A percentile compares a stretch with the other conserved stretches of the same genome.
Evolutionary conservation across 257 asterid genomes (phyloP).

Genomic region (Lithospermum erythrorhizon): DNA sequence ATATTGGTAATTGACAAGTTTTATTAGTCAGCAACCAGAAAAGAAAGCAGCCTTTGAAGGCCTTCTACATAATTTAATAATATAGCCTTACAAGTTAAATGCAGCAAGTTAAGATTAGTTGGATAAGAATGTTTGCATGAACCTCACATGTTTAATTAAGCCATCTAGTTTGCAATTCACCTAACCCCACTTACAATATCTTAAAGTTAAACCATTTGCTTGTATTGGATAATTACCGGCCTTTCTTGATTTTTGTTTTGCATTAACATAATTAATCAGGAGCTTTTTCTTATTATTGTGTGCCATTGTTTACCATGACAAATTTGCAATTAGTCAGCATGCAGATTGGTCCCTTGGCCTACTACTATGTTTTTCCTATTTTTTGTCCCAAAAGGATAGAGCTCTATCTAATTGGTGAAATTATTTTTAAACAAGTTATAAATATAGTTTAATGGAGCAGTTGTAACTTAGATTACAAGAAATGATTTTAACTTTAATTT

Average conservation of each 20-base stretch:
- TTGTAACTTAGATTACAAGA: too few relatives aligned
- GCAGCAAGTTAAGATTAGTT: not conserved
- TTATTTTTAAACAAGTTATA: too few relatives aligned
- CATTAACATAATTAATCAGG: too few relatives aligned
- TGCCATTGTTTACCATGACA: not conserved
- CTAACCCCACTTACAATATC: not conserved
- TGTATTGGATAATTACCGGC: not conserved
- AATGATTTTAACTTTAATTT: too few relatives aligned
- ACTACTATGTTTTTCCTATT: too few relatives aligned
- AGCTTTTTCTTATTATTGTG: too few relatives aligned
- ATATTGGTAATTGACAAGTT: not conserved
- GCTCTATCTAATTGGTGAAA: too few relatives aligned
- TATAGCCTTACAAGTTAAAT: not conserved
- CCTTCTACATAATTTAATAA: not conserved
- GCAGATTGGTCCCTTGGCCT: not conserved
- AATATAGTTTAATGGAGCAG: too few relatives aligned
- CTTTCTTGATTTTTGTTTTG: not conserved
- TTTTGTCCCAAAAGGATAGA: too few relatives aligned
- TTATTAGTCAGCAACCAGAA: not conserved
- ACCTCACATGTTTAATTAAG: not conserved
- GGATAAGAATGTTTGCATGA: not conserved
- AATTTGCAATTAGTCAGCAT: not conserved
- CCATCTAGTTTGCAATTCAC: not conserved
- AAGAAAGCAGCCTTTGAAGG: not conserved
- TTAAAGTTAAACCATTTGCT: too few relatives aligned